Conservation (phyloP, 306 rosid genomes). For the Cicer judaicum region DNA sequence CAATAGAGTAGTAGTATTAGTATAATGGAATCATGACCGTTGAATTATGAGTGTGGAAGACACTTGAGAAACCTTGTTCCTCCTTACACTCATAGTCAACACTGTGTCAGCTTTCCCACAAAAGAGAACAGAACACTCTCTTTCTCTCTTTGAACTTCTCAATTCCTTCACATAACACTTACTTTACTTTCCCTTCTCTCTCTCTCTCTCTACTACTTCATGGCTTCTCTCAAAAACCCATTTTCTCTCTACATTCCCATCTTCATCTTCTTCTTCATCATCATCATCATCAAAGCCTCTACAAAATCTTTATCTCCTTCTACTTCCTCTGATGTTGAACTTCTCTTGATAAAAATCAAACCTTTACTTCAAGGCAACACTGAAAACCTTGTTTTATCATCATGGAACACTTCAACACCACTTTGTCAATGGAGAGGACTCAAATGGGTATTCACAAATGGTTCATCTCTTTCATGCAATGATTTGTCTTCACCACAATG, state of each 20-base stretch:
- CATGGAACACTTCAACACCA: conserved; percentile 83
- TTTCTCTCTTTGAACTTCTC: conserved; percentile 54
- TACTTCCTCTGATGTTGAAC: conserved; percentile 72
- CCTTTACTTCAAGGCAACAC: conserved; percentile 73
- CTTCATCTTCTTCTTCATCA: conserved; percentile 43
- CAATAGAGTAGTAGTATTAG: neutral
- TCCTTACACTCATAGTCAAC: conserved; percentile 58
- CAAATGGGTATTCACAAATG: conserved; percentile 83
- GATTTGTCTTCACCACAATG: conserved; percentile 81
- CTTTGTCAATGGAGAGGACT: conserved; percentile 97
- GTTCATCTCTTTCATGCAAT: conserved; percentile 62
- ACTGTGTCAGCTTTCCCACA: conserved; percentile 70
- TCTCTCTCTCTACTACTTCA: conserved; percentile 48
- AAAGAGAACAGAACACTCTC: conserved; percentile 39
- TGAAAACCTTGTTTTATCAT: conserved; percentile 70
- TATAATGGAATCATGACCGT: conserved; percentile 52
- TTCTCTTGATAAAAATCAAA: conserved; percentile 72
- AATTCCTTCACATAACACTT: conserved; percentile 30
- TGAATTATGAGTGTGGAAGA: neutral
- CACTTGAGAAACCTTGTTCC: conserved; percentile 32
- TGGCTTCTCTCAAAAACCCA: conserved; percentile 51
- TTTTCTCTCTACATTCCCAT: conserved; percentile 53
- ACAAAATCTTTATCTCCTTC: conserved; percentile 41
- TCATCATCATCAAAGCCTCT: conserved; percentile 14
- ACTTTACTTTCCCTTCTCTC: conserved; percentile 2